Base-by-base conservation (phyloP, 371 early-diverging fungal genomes). In the Mucor mucedo region DNA sequence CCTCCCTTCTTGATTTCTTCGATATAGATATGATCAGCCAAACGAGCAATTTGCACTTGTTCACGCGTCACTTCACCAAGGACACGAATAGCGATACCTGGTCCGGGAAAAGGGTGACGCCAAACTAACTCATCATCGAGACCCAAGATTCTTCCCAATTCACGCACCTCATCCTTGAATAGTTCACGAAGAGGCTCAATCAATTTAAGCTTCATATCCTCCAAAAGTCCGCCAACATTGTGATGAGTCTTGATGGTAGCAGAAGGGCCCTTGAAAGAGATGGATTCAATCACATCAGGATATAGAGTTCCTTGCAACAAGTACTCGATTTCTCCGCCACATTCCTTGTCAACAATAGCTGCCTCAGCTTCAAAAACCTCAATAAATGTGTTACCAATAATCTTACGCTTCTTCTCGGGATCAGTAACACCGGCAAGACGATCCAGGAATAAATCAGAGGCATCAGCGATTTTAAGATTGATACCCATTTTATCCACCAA, bases 51-150 rank as follows among this genome's bases (percentile, higher is more conserved):
- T 58, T 85, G 88, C 27, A 98, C 96, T 79, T 98, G 95, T 58
- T 86, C 84, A 42, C 80, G 87, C 53, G 96, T 95, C 47, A 96
- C 97, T 79, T 97, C 98, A 58, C 98, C 98, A 10, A 98, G 78
- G 28, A 96, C 87, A 72, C 98, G 93, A 77, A 98, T 98, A 54
- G 98, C 98, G 72, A 98, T 94, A 71, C 97, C 98, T 41, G 98
- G 98, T 32, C 98, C 98, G 57, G 98, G 98, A 94, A 98, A 98
- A 42, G 98, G 98, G 72, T 98, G 98, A 64, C 98, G 93, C 97
- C 97, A 98, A 69, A 98, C 87, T 53, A 98, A 84, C 48, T 98
- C 97, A 58, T 94, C 94, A 76, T 93, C 94, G 68, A 98, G 87
- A 48, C 88, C 90, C 62, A 98, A 86, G 57, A 97, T 79, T 58